phyloP scores from a whole-genome alignment of 2,329 filamentous ascomycete species.

The Penicillium sp. region DNA sequence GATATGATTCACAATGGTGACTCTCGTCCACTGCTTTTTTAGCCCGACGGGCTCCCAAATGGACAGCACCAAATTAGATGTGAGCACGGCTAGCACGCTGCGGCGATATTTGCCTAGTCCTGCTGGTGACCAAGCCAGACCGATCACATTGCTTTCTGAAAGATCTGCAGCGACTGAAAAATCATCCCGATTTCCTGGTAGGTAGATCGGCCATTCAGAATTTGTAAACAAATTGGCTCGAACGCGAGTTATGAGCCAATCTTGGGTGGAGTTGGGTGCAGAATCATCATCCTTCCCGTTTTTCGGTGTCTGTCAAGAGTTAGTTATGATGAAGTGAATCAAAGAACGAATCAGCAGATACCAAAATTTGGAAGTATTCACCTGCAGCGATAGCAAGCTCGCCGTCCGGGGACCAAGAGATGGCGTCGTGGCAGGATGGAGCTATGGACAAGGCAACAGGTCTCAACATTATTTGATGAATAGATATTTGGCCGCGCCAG shows the following conservation, averaged over 20 bases:
- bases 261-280: conserved; percentile 2
- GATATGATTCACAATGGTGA: conserved; percentile 53
- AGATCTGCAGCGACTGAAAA: conserved; percentile 61
- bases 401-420: conserved; percentile 61
- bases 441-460: conserved; percentile 45
- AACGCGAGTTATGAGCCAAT: conserved; percentile 45
- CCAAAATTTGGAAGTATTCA: conserved; percentile 55
- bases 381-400: conserved; percentile 58
- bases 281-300: conserved; percentile 21
- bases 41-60: conserved; percentile 55
- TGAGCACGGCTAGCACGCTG: conserved; percentile 56
- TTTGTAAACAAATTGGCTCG: conserved; percentile 53
- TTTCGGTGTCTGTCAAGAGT: conserved; percentile 11
- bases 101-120: conserved; percentile 56
- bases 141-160: conserved; percentile 51
- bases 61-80: conserved; percentile 56
- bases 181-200: conserved; percentile 47
- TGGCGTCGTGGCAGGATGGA: conserved; percentile 52
- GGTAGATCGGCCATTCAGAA: conserved; percentile 50
- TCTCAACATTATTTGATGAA: conserved; percentile 26
- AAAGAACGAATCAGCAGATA: conserved; percentile 27
- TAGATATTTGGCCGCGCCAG: neutral
- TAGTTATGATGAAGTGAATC: conserved; percentile 3
- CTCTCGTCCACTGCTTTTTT: conserved; percentile 52
- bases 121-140: conserved; percentile 56